Conservation (phyloP, 306 rosid species). For the Macrotyloma uniflorum region DNA sequence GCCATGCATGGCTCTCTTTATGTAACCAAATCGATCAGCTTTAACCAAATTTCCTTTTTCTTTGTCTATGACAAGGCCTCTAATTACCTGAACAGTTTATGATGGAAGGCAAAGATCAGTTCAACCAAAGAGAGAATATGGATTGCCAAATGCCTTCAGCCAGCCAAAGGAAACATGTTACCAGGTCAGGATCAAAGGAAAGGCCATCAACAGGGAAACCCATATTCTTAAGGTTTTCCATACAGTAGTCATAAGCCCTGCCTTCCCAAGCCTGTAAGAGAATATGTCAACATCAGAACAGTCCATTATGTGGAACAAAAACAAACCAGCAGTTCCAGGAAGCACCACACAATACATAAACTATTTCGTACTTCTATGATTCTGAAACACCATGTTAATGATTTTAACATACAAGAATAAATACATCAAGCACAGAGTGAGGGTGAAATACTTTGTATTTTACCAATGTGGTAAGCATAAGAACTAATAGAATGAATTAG, state of each 20-base stretch:
- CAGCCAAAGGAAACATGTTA: conserved; percentile 45
- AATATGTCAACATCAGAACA: conserved; percentile 28
- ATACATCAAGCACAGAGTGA: neutral
- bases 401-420: conserved; percentile 16
- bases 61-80: conserved; percentile 99
- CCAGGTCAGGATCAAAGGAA: conserved; percentile 92
- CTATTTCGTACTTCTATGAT: conserved; percentile 11
- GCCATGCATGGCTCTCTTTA: conserved; percentile 97
- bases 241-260: conserved; percentile 92
- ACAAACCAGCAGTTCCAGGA: conserved; percentile 30
- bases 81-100: conserved; percentile 73
- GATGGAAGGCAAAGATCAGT: conserved; percentile 29
- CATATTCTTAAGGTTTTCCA: conserved; percentile 86
- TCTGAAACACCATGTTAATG: conserved; percentile 11
- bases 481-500: neutral
- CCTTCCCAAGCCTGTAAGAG: conserved; percentile 97
- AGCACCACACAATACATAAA: conserved; percentile 28
- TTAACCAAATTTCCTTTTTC: conserved; percentile 94
- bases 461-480: neutral
- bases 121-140: conserved; percentile 23
- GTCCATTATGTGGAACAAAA: conserved; percentile 22
- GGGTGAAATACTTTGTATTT: conserved; percentile 19
- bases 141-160: conserved; percentile 36
- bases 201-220: conserved; percentile 96
- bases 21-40: conserved; percentile 95